A percentile compares a stretch with the other conserved stretches of the same genome.
phyloP scores from a whole-genome alignment of 2,329 filamentous ascomycete genomes.

The Botrytis squamosa region DNA sequence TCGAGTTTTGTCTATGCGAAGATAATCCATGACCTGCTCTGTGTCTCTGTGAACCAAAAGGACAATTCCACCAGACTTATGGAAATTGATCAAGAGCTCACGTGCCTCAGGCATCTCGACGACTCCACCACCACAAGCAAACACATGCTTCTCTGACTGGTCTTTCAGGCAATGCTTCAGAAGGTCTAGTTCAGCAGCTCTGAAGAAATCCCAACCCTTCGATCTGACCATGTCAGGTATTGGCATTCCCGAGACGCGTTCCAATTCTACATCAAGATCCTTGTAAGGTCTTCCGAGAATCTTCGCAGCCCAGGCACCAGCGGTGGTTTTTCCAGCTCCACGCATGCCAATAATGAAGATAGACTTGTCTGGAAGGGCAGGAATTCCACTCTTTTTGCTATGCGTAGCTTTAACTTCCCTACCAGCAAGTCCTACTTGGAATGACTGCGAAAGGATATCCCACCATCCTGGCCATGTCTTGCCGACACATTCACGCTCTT shows the following conservation, averaged over 20 bases:
- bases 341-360: slow-evolving; percentile 97
- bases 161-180: slow-evolving; percentile 73
- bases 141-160: slow-evolving; percentile 72
- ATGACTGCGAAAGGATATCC: slow-evolving; percentile 80
- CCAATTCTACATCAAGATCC: slow-evolving; percentile 86
- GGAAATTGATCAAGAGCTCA: slow-evolving; percentile 70
- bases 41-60: slow-evolving; percentile 86
- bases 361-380: slow-evolving; percentile 54
- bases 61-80: slow-evolving; percentile 76
- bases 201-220: slow-evolving; percentile 85
- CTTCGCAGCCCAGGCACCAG: slow-evolving; percentile 79
- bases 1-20: slow-evolving; percentile 83
- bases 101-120: slow-evolving; percentile 83
- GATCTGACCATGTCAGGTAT: slow-evolving; percentile 83
- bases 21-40: slow-evolving; percentile 81
- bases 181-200: slow-evolving; percentile 72
- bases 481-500: slow-evolving; percentile 88
- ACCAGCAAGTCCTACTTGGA: slow-evolving; percentile 74
- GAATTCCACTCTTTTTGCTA: slow-evolving; percentile 42
- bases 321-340: slow-evolving; percentile 93
- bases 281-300: slow-evolving; percentile 74
- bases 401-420: slow-evolving; percentile 49
- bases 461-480: slow-evolving; percentile 99
- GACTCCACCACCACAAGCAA: slow-evolving; percentile 91
- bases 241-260: slow-evolving; percentile 67